A percentile compares a stretch with the other conserved stretches of the same genome.
Conservation (phyloP, 2,329 filamentous ascomycete genomes). For the Cladophialophora exuberans region DNA sequence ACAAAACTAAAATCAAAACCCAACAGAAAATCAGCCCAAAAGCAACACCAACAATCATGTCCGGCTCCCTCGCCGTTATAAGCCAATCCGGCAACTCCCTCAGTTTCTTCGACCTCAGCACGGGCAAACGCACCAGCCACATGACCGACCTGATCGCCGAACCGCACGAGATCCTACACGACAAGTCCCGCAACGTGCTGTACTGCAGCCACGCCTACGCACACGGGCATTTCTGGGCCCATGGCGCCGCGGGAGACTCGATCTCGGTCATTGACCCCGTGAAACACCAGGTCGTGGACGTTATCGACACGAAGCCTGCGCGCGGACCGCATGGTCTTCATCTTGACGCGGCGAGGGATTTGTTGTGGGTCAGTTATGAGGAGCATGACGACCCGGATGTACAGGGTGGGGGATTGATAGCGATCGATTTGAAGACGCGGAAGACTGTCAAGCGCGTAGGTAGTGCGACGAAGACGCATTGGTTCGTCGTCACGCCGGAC, state of each 20-base stretch:
- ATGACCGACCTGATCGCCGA: constrained; percentile 3
- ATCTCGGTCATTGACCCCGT: not conserved
- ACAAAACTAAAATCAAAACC: no score
- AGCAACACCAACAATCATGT: not conserved
- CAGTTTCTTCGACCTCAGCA: not conserved
- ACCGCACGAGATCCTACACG: not conserved
- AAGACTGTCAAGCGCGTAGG: constrained; percentile 1
- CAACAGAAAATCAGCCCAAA: not conserved
- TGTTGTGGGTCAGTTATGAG: constrained; percentile 3
- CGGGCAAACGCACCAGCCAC: not conserved
- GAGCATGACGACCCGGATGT: not conserved
- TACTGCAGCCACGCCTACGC: constrained; percentile 9
- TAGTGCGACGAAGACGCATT: constrained; percentile 7
- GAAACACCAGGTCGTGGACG: not conserved
- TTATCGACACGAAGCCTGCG: constrained; percentile 3
- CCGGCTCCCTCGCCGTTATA: not conserved
- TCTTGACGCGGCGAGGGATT: not conserved
- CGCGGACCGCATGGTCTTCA: not conserved
- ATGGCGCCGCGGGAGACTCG: not conserved
- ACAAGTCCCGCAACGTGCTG: not conserved
- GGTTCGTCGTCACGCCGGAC: constrained; percentile 4
- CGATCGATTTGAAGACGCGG: not conserved
- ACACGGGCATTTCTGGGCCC: constrained; percentile 2
- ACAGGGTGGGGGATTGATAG: not conserved
- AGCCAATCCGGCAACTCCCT: constrained; percentile 3